These are phyloP conservation scores for Clavispora vitiphila DNA, from an alignment of 805 yeast species.

Conservation along the genomic window DNA sequence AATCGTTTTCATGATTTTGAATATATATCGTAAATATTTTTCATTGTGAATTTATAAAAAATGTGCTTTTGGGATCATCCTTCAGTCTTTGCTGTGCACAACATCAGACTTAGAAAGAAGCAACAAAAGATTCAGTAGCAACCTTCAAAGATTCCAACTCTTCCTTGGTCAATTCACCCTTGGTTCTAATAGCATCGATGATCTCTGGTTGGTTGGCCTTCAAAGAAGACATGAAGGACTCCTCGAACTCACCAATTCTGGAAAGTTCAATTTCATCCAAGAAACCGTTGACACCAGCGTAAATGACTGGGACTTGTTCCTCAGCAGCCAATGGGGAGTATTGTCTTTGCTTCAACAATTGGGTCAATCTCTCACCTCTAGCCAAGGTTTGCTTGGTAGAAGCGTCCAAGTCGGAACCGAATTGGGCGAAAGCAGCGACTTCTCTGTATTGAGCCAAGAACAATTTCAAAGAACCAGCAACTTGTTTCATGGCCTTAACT, in stretches of 20 bases:
- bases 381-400: constrained; percentile 97
- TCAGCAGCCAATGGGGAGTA: constrained; percentile 95
- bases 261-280: constrained; percentile 81
- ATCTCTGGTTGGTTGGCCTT: constrained; percentile 84
- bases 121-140: constrained; percentile 88
- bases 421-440: constrained; percentile 99
- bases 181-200: constrained; percentile 75
- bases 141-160: constrained; percentile 79
- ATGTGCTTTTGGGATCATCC: constrained; percentile 12
- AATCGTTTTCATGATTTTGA: constrained; percentile 2
- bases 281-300: constrained; percentile 99
- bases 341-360: constrained; percentile 97
- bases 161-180: constrained; percentile 90
- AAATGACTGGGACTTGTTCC: constrained; percentile 97
- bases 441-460: constrained; percentile 99
- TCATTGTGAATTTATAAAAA: constrained; percentile 6
- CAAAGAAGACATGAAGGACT: constrained; percentile 85
- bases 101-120: constrained; percentile 59
- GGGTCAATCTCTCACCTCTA: constrained; percentile 99
- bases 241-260: constrained; percentile 88
- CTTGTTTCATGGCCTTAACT: constrained; percentile 99
- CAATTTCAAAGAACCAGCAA: constrained; percentile 99
- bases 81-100: constrained; percentile 1
- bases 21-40: constrained; percentile 17
- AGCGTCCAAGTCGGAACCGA: constrained; percentile 99